Conservation (phyloP, 2,329 filamentous ascomycete genomes). For the Thelonectria blattea region DNA sequence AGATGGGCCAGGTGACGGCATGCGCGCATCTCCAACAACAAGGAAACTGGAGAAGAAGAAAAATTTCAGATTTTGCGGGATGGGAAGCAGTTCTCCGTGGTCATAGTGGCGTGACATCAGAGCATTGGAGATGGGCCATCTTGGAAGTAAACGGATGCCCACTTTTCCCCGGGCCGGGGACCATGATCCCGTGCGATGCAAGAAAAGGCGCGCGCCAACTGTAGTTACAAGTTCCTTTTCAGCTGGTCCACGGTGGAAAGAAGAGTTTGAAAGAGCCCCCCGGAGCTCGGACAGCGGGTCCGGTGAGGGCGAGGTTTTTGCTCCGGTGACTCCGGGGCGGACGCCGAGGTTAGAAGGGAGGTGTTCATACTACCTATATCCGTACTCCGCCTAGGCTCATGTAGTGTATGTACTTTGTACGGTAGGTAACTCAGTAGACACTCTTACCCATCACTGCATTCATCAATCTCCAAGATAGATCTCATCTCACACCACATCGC, state of each 20-base stretch:
- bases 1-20: conserved; percentile 20
- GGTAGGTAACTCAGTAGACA: too few relatives aligned
- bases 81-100: conserved; percentile 21
- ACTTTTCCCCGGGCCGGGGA: neutral
- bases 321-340: conserved; percentile 25
- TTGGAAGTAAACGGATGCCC: neutral
- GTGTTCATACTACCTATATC: neutral
- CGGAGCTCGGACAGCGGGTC: conserved; percentile 28
- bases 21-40: conserved; percentile 17
- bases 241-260: too few relatives aligned
- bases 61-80: conserved; percentile 16
- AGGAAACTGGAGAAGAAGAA: neutral
- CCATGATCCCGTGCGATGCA: conserved; percentile 18
- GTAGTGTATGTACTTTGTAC: too few relatives aligned
- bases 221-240: too few relatives aligned
- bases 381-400: neutral
- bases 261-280: too few relatives aligned
- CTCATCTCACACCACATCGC: neutral
- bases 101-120: conserved; percentile 33
- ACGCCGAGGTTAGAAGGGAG: neutral
- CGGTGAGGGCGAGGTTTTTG: conserved; percentile 19
- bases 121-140: conserved; percentile 1
- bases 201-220: neutral
- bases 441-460: neutral
- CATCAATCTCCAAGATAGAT: neutral